Percentiles rank a stretch among this genome's conserved stretches.
Conservation (phyloP, 2,329 filamentous ascomycete genomes). For the Aureobasidium sp. region DNA sequence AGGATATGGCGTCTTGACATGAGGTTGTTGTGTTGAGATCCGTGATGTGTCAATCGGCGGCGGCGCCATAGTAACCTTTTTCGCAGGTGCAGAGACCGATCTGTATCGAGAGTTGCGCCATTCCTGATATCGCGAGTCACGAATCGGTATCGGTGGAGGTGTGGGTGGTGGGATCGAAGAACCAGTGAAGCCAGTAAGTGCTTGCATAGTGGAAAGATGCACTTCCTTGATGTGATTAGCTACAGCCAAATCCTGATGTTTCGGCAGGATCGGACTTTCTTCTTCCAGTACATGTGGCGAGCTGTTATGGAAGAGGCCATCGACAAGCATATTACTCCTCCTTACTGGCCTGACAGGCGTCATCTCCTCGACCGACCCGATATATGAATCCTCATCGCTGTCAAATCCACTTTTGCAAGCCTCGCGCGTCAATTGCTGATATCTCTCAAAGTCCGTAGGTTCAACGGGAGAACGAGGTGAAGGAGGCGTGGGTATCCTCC, state of each 20-base stretch:
- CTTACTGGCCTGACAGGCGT: slow-evolving; percentile 6
- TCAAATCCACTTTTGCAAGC: slow-evolving; percentile 6
- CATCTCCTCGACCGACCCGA: slow-evolving; percentile 14
- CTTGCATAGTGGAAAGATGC: slow-evolving; percentile 26
- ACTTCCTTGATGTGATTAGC: slow-evolving; percentile 24
- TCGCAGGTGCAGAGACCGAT: slow-evolving; percentile 15
- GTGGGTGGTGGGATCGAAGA: background rate
- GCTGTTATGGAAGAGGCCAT: background rate
- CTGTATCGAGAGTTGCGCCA: slow-evolving; percentile 11
- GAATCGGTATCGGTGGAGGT: slow-evolving; percentile 2
- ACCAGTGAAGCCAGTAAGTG: slow-evolving; percentile 21
- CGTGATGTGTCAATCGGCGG: slow-evolving; percentile 27
- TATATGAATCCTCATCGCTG: slow-evolving; percentile 10
- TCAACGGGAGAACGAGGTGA: slow-evolving; percentile 3
- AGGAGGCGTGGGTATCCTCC: background rate
- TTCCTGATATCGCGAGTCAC: slow-evolving; percentile 3
- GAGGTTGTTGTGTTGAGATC: slow-evolving; percentile 1
- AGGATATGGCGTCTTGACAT: slow-evolving; percentile 28
- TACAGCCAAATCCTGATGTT: slow-evolving; percentile 12
- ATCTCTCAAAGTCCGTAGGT: slow-evolving; percentile 10
- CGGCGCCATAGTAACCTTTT: slow-evolving; percentile 26
- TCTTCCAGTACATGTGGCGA: slow-evolving; percentile 9
- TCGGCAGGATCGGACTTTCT: slow-evolving; percentile 14
- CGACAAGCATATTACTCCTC: background rate
- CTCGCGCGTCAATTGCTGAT: slow-evolving; percentile 4